Conservation (phyloP, 148 eudicot species). For the Spergularia bocconei region DNA sequence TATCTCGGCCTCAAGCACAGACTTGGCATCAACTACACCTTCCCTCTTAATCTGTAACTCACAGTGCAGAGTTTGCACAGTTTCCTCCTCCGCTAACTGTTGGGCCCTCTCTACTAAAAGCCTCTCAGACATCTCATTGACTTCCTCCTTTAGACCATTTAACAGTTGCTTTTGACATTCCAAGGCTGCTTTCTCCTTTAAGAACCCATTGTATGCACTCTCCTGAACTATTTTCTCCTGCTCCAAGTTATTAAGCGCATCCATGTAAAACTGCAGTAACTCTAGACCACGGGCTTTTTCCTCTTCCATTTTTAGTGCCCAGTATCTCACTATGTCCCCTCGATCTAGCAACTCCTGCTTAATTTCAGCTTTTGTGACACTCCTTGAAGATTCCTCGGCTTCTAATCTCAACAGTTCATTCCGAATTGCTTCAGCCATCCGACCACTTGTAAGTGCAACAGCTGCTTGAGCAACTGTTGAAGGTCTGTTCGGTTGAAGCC, state of each 20-base stretch:
- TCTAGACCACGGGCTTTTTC: slow-evolving; percentile 44
- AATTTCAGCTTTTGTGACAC: slow-evolving; percentile 55
- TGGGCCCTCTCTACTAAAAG: slow-evolving; percentile 54
- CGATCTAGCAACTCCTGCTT: slow-evolving; percentile 59
- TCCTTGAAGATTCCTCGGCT: slow-evolving; percentile 51
- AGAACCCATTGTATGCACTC: slow-evolving; percentile 40
- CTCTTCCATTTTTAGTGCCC: slow-evolving; percentile 63
- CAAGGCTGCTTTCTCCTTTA: slow-evolving; percentile 74
- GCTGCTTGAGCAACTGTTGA: slow-evolving; percentile 88
- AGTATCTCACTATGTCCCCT: slow-evolving; percentile 61
- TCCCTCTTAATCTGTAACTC: slow-evolving; percentile 56
- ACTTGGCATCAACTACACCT: slow-evolving; percentile 60
- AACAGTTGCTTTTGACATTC: slow-evolving; percentile 90
- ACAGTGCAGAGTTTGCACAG: slow-evolving; percentile 25
- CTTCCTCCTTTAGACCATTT: slow-evolving; percentile 56
- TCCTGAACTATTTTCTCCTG: slow-evolving; percentile 52
- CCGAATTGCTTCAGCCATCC: slow-evolving; percentile 53
- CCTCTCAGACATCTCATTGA: slow-evolving; percentile 62
- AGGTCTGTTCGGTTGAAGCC: slow-evolving; percentile 87
- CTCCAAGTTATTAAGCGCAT: slow-evolving; percentile 46
- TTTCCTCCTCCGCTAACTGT: slow-evolving; percentile 45
- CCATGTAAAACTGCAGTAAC: slow-evolving; percentile 44
- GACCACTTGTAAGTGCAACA: slow-evolving; percentile 81
- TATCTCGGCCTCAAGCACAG: slow-evolving; percentile 80
- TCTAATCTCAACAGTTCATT: slow-evolving; percentile 58